phyloP scores from a whole-genome alignment of 2,329 filamentous ascomycete species.

The Talaromyces sp. region DNA sequence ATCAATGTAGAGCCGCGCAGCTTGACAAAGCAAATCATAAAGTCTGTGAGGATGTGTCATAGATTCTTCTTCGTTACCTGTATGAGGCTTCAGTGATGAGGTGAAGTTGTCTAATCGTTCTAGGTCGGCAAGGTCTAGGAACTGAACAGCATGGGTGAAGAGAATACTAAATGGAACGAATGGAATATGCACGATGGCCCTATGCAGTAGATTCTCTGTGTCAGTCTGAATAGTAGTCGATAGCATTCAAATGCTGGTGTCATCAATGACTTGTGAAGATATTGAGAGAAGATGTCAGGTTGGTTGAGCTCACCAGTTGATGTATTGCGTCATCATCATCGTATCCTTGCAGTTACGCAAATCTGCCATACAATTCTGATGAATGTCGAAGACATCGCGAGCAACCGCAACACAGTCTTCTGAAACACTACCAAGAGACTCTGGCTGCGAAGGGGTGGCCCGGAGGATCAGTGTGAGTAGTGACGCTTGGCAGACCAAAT shows the following conservation, averaged over 20 bases:
- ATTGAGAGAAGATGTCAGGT: background rate
- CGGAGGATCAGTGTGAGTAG: background rate
- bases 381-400: constrained; percentile 3
- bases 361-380: constrained; percentile 4
- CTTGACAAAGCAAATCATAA: constrained; percentile 6
- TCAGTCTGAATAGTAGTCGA: background rate
- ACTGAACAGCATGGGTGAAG: constrained; percentile 4
- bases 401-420: constrained; percentile 2
- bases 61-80: background rate
- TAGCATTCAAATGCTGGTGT: background rate
- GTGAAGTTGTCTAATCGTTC: constrained; percentile 1
- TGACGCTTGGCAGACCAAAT: constrained; percentile 5
- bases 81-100: background rate
- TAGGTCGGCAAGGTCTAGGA: background rate
- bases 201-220: background rate
- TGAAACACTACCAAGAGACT: background rate
- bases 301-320: background rate
- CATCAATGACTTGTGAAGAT: background rate
- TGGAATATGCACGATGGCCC: constrained; percentile 3
- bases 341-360: constrained; percentile 3
- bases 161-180: constrained; percentile 7
- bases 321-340: background rate
- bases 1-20: constrained; percentile 3
- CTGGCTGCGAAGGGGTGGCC: background rate
- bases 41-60: constrained; percentile 4